phyloP scores from a whole-genome alignment of 2,329 filamentous ascomycete species.

The Xylariaceae sp. region DNA sequence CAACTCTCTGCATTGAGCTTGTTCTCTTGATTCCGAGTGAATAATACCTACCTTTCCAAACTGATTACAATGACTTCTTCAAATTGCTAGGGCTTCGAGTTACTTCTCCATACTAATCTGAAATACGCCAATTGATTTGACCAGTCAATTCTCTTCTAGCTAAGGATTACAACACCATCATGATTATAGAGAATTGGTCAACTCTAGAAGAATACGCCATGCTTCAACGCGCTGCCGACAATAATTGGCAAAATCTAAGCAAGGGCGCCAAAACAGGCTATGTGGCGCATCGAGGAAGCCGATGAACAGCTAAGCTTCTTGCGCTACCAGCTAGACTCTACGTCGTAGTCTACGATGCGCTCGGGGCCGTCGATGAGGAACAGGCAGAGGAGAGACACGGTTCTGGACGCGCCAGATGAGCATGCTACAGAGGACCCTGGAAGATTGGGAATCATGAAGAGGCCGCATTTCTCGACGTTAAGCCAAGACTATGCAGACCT shows the following conservation, averaged over 20 bases:
- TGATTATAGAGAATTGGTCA: slow-evolving; percentile 26
- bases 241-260: slow-evolving; percentile 22
- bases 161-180: slow-evolving; percentile 22
- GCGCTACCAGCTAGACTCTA: slow-evolving; percentile 48
- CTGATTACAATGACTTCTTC: slow-evolving; percentile 19
- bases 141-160: slow-evolving; percentile 20
- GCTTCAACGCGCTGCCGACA: slow-evolving; percentile 18
- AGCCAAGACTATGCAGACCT: slow-evolving; percentile 29
- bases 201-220: slow-evolving; percentile 22
- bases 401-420: slow-evolving; percentile 25
- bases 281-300: slow-evolving; percentile 35
- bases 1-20: not conserved
- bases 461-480: slow-evolving; percentile 27
- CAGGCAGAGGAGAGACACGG: slow-evolving; percentile 21
- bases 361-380: slow-evolving; percentile 11
- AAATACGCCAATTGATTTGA: slow-evolving; percentile 23
- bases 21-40: not conserved
- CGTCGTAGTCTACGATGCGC: slow-evolving; percentile 22
- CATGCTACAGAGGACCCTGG: slow-evolving; percentile 23
- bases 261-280: slow-evolving; percentile 25
- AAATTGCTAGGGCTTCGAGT: slow-evolving; percentile 6
- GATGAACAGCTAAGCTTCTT: slow-evolving; percentile 58
- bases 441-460: slow-evolving; percentile 2
- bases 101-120: slow-evolving; percentile 15
- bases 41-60: not conserved